These are phyloP conservation scores for Kuraishia hungarica DNA, from an alignment of 805 yeast species.

Conservation along the genomic window DNA sequence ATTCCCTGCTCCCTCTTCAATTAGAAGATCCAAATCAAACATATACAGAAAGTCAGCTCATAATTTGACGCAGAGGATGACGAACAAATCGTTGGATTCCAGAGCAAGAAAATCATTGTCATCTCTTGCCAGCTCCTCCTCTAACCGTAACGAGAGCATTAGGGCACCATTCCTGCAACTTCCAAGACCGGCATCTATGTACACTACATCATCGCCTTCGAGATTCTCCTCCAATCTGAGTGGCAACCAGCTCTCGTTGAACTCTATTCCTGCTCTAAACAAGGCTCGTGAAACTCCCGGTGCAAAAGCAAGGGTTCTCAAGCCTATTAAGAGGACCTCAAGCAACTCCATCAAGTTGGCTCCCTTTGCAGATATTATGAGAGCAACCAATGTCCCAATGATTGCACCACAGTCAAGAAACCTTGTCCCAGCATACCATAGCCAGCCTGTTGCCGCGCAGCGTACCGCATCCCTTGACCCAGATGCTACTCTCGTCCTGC, in stretches of 20 bases:
- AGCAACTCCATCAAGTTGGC: not conserved
- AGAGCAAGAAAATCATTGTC: not conserved
- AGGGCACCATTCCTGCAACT: slow-evolving; percentile 5
- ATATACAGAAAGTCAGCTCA: not conserved
- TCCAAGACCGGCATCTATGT: slow-evolving; percentile 1
- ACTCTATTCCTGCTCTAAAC: not conserved
- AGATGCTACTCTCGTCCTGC: slow-evolving; percentile 1
- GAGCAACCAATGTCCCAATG: not conserved
- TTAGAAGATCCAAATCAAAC: not conserved
- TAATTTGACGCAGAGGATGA: not conserved
- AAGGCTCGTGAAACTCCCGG: not conserved
- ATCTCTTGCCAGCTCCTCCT: not conserved
- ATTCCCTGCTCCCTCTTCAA: not conserved
- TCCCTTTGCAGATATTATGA: not conserved
- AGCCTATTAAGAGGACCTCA: not conserved
- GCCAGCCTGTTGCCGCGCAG: not conserved
- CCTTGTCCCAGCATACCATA: not conserved
- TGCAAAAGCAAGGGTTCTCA: not conserved
- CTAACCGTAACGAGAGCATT: not conserved
- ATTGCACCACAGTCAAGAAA: not conserved
- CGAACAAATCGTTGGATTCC: not conserved
- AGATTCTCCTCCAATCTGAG: slow-evolving; percentile 2
- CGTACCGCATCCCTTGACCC: not conserved
- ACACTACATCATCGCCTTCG: slow-evolving; percentile 8
- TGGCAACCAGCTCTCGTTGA: not conserved